phyloP scores from a whole-genome alignment of 768 basidiomycete species.

The Pleurotus eryngii region DNA sequence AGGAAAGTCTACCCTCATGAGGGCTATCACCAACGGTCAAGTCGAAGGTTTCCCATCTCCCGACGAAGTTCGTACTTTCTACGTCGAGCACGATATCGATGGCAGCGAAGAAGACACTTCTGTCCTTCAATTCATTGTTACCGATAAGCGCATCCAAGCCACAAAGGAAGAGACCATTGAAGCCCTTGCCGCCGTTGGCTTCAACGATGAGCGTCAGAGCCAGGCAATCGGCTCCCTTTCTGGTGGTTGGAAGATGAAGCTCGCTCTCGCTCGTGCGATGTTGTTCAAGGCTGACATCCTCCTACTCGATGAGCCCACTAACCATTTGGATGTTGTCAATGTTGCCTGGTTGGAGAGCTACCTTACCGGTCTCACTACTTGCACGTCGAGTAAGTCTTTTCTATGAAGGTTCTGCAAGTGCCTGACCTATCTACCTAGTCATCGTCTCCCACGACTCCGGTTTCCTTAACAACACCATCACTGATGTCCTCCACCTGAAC shows the following conservation, averaged over 20 bases:
- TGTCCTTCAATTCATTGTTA: constrained; percentile 83
- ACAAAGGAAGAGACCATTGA: constrained; percentile 66
- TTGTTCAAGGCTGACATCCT: constrained; percentile 98
- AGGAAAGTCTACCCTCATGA: constrained; percentile 94
- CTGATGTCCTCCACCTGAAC: constrained; percentile 95
- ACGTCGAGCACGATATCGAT: constrained; percentile 99
- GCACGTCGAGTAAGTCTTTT: constrained; percentile 77
- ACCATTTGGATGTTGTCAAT: constrained; percentile 96
- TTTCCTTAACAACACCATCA: constrained; percentile 98
- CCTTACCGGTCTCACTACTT: constrained; percentile 79
- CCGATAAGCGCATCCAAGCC: constrained; percentile 80
- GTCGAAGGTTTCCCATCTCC: constrained; percentile 99
- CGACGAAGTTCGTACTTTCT: constrained; percentile 97
- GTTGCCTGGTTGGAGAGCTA: constrained; percentile 97
- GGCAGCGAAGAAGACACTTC: constrained; percentile 91
- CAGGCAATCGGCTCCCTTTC: constrained; percentile 87
- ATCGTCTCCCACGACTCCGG: constrained; percentile 97
- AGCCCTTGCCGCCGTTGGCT: constrained; percentile 89
- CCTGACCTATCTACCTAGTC: constrained; percentile 42
- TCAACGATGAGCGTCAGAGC: constrained; percentile 82
- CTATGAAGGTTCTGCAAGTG: constrained; percentile 2
- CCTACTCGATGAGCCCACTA: constrained; percentile 94
- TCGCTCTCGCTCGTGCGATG: constrained; percentile 95
- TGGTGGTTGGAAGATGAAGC: constrained; percentile 99
- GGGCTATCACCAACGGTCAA: constrained; percentile 89